Evolutionary conservation across 2,329 filamentous ascomycete genomes (phyloP), one percentile per base, ranked within the genome.

Genomic region (Ophiostoma quercus): DNA sequence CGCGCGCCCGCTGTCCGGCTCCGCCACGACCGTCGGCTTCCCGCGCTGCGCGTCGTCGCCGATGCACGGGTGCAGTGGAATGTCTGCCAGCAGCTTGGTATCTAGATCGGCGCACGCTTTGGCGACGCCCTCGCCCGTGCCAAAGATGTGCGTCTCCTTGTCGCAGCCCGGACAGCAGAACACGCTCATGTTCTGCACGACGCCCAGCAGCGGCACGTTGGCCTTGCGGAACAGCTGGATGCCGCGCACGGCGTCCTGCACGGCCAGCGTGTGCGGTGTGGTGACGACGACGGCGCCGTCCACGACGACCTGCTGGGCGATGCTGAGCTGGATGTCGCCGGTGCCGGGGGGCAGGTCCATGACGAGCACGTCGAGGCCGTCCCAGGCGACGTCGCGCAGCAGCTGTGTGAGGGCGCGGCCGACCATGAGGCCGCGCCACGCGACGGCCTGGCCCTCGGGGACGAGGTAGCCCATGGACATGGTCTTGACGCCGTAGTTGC

Each of bases 401-500:
- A 99, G 87, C 77, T 99, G 95, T 74, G 97, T 94, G 73, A 99
- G 85, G 0, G 95, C 95, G 77, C 98, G 99, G 85, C 96, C 96
- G 16, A 98, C 92, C 94, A 99, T 97, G 2, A 97, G 85, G 0
- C 95, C 95, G 68, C 95, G 88, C 95, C 95, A 99, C 41, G 95
- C 94, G 19, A 99, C 90, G 0, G 94, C 92, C 5, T 92, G 90
- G 12, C 88, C 85, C 73, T 92, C 89, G 25, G 87, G 87, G 1
- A 97, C 88, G 0, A 99, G 85, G 74, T 97, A 98, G 67, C 95
- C 95, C 92, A 99, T 98, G 0, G 94, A 97, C 95, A 99, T 99
- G 69, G 93, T 96, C 80, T 96, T 96, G 70, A 99, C 86, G 57
- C 95, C 95, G 81, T 98, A 98, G 77, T 96, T 97, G 29, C 91